Evolutionary conservation across 129 eudicot species (phyloP), one percentile per base, ranked within the genome.

Genomic region (Artemisia tridentata): DNA sequence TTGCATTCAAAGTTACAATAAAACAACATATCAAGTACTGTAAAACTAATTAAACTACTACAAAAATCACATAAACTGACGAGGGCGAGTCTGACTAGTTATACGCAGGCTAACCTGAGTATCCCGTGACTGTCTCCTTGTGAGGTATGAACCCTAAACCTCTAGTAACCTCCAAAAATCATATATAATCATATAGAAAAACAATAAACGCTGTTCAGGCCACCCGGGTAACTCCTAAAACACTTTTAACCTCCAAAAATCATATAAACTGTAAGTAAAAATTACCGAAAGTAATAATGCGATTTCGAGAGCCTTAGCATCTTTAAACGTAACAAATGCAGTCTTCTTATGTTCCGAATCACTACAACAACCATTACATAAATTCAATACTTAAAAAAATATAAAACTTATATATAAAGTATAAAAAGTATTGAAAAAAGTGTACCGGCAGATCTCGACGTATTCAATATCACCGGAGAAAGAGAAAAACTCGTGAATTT

Each of bases 401-500:
- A 17, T 46, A 11, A 61, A 14, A 64, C 38, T 21, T 19, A 0
- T 12, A 27, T 20, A 25, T 25, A 64, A 45, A 51, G n/a, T n/a
- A 0, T 20, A 8, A 54, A 17, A 15, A 13, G 69, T 34, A 49
- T 12, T 12, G 47, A 13, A 60, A 67, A 51, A 65, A 78, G 57
- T 63, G 16, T 50, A 88, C 93, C 85, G 64, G 78, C 90, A 86
- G 86, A 93, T 90, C 91, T 90, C 87, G 77, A 95, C 86, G 69
- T 73, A 81, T 27, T 95, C 97, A 57, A 95, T 95, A 20, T 90
- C 99, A 63, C 97, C 97, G 60, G 99, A 85, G 71, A 90, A 90
- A 0, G 99, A 95, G 81, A 95, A 95, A 78, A 95, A 95, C 90
- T 95, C 99, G 59, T 84, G 89, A 71, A 95, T 84, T 75, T 95